A percentile compares a stretch with the other conserved stretches of the same genome.
Conservation (phyloP, 257 asterid genomes). For the Capsicum chinense region DNA sequence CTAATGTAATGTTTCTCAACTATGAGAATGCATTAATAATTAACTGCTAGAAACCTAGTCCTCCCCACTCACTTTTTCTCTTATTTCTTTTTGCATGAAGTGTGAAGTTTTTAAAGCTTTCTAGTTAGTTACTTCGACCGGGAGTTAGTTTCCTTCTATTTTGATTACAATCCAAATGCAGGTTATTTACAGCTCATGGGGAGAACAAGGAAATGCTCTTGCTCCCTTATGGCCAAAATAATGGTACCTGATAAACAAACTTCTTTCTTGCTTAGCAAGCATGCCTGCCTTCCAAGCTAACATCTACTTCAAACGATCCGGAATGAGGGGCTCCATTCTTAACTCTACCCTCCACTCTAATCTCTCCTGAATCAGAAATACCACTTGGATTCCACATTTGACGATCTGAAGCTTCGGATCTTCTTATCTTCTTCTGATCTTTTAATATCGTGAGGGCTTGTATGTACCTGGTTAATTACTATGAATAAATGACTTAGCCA, state of each 20-base stretch:
- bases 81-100: not conserved
- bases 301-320: constrained; percentile 62
- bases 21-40: not conserved
- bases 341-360: constrained; percentile 44
- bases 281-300: constrained; percentile 69
- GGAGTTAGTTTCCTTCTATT: not conserved
- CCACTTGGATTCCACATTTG: constrained; percentile 83
- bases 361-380: constrained; percentile 73
- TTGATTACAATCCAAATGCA: not conserved
- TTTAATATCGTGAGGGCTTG: too few species aligned
- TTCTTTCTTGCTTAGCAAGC: constrained; percentile 34
- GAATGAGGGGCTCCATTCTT: constrained; percentile 85
- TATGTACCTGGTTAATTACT: too few species aligned
- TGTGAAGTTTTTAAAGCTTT: not conserved
- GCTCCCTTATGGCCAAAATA: not conserved
- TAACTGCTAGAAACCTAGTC: not conserved
- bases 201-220: not conserved
- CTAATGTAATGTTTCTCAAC: constrained; percentile 5
- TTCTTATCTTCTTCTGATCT: too few species aligned
- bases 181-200: not conserved
- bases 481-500: too few species aligned
- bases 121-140: not conserved
- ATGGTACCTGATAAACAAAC: constrained; percentile 53
- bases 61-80: not conserved
- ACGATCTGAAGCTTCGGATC: constrained; percentile 56